phyloP scores from a whole-genome alignment of 805 yeast species.

The Zygoascus biomembranicola region DNA sequence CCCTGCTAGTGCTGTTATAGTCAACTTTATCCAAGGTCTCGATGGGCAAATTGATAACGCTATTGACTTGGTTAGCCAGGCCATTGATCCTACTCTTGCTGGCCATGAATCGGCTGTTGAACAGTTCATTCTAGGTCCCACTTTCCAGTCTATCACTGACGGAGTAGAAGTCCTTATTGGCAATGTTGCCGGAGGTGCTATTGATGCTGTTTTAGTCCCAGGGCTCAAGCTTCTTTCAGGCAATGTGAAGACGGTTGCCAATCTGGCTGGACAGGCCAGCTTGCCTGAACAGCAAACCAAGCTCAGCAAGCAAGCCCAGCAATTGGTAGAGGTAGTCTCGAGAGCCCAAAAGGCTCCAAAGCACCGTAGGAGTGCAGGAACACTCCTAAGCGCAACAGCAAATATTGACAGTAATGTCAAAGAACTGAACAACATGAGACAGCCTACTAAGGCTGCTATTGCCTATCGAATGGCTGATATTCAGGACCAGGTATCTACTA shows the following conservation, averaged over 20 bases:
- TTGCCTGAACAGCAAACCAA: conserved; percentile 4
- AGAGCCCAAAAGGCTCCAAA: not conserved
- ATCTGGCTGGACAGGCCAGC: conserved; percentile 5
- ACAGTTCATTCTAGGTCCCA: conserved; percentile 14
- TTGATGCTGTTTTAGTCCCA: conserved; percentile 11
- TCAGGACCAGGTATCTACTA: not conserved
- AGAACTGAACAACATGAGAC: not conserved
- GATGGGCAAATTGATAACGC: conserved; percentile 20
- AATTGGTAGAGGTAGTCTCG: not conserved
- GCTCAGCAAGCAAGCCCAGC: conserved; percentile 5
- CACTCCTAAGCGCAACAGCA: conserved; percentile 8
- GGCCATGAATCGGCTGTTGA: conserved; percentile 11
- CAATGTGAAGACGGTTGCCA: conserved; percentile 5
- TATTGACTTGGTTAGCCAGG: conserved; percentile 9
- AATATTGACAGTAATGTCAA: not conserved
- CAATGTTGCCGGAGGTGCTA: conserved; percentile 13
- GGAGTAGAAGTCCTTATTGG: conserved; percentile 20
- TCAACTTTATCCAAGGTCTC: conserved; percentile 15
- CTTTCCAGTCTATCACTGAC: conserved; percentile 17
- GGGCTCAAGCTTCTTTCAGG: conserved; percentile 7
- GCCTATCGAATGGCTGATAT: not conserved
- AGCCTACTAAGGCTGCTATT: not conserved
- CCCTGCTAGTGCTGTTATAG: conserved; percentile 14
- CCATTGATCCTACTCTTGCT: conserved; percentile 10
- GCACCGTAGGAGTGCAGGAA: conserved; percentile 1